Percentiles rank a stretch among this genome's conserved stretches.
phyloP scores from a whole-genome alignment of 2,329 filamentous ascomycete genomes.

The Fusarium irregulare region DNA sequence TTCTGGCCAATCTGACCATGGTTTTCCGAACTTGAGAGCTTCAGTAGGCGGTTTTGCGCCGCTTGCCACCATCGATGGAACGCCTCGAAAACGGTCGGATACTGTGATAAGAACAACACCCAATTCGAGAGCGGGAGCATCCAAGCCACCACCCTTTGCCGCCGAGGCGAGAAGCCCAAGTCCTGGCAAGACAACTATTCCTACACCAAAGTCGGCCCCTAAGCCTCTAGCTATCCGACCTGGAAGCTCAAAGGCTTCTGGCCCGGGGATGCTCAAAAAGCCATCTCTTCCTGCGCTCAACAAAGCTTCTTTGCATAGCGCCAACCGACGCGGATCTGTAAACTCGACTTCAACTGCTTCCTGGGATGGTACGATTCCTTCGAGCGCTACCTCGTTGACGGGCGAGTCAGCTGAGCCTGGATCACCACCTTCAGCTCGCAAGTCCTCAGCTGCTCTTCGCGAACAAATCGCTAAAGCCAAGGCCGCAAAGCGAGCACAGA shows the following conservation, averaged over 20 bases:
- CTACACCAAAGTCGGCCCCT: constrained; percentile 55
- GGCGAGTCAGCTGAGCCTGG: constrained; percentile 28
- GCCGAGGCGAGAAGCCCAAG: constrained; percentile 51
- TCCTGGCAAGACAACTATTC: constrained; percentile 52
- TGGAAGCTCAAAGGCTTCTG: constrained; percentile 63
- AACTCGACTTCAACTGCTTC: constrained; percentile 31
- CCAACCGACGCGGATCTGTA: constrained; percentile 23
- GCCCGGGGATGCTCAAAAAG: constrained; percentile 66
- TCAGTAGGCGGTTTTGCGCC: constrained; percentile 58
- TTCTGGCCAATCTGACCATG: constrained; percentile 58
- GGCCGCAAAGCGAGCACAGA: constrained; percentile 74
- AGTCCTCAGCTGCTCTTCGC: constrained; percentile 82
- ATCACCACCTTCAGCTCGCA: constrained; percentile 55
- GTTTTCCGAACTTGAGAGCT: constrained; percentile 55
- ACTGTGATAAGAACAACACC: constrained; percentile 41
- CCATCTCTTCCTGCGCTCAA: constrained; percentile 60
- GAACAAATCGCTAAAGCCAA: constrained; percentile 95
- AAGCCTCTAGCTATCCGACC: constrained; percentile 61
- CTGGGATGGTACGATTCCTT: constrained; percentile 50
- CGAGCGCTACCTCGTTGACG: constrained; percentile 29
- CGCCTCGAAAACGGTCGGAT: constrained; percentile 53
- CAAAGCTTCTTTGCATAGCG: constrained; percentile 28
- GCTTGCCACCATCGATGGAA: constrained; percentile 57
- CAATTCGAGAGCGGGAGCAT: constrained; percentile 39
- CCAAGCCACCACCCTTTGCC: constrained; percentile 43